A percentile compares a stretch with the other conserved stretches of the same genome.
Conservation (phyloP, 1,139 yeast genomes). For the Hemisphaericaspora xylanilytica region DNA sequence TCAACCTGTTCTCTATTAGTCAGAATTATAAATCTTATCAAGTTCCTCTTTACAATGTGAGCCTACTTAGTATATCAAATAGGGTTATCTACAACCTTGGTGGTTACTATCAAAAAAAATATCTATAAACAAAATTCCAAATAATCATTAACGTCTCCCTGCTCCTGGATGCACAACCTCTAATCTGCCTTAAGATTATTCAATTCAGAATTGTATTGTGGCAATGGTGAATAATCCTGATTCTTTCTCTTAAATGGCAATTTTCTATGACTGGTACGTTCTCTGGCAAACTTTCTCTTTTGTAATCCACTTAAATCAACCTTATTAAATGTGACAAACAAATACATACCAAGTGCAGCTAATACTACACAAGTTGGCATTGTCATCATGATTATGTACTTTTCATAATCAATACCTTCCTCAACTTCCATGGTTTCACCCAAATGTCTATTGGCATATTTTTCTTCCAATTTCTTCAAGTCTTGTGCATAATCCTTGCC, state of each 20-base stretch:
- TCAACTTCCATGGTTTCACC: constrained; percentile 48
- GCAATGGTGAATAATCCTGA: constrained; percentile 24
- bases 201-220: constrained; percentile 25
- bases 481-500: constrained; percentile 56
- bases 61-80: too few relatives aligned
- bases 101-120: too few relatives aligned
- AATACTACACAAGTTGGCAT: constrained; percentile 73
- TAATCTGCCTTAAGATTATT: constrained; percentile 11
- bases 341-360: constrained; percentile 59
- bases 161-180: too few relatives aligned
- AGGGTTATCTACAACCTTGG: too few relatives aligned
- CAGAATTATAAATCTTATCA: too few relatives aligned
- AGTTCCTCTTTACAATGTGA: too few relatives aligned
- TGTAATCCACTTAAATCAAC: constrained; percentile 50
- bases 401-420: constrained; percentile 60
- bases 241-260: constrained; percentile 28
- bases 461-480: constrained; percentile 43
- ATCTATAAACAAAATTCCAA: not conserved
- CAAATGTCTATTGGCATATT: constrained; percentile 27
- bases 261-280: constrained; percentile 31
- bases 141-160: too few relatives aligned
- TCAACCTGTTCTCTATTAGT: too few relatives aligned
- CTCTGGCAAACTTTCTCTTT: constrained; percentile 50
- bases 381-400: constrained; percentile 61
- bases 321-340: constrained; percentile 55